Conservation (phyloP, 441 rosid genomes). For the Corymbia calophylla region DNA sequence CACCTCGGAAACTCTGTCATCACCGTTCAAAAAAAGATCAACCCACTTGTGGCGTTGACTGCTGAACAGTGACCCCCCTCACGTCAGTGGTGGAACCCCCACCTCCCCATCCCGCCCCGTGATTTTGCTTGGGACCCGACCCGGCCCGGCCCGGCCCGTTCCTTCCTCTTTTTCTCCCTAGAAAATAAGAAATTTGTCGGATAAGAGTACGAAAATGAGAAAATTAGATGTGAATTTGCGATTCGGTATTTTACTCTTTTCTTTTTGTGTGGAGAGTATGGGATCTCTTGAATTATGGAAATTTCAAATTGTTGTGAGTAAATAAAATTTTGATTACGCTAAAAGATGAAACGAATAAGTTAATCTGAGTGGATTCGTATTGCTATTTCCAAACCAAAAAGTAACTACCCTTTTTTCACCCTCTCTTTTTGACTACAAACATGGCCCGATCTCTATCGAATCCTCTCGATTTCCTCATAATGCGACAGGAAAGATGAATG, state of each 20-base stretch:
- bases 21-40: background rate
- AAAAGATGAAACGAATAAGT: background rate
- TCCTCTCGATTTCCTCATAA: background rate
- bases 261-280: too few species aligned
- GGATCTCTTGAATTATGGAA: background rate
- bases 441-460: background rate
- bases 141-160: background rate
- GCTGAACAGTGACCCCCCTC: background rate
- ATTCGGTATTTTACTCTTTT: background rate
- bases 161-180: too few species aligned
- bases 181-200: background rate
- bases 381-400: background rate
- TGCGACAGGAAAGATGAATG: background rate
- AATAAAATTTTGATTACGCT: rapidly evolving
- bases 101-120: background rate
- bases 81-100: background rate
- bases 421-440: background rate
- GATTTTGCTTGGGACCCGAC: background rate
- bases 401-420: background rate
- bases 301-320: rapidly evolving
- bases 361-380: background rate
- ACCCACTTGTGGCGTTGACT: background rate
- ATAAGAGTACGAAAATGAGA: background rate
- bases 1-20: background rate
- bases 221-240: background rate